Base-by-base conservation (phyloP, 768 basidiomycete genomes). In the Leccinellum albellum region DNA sequence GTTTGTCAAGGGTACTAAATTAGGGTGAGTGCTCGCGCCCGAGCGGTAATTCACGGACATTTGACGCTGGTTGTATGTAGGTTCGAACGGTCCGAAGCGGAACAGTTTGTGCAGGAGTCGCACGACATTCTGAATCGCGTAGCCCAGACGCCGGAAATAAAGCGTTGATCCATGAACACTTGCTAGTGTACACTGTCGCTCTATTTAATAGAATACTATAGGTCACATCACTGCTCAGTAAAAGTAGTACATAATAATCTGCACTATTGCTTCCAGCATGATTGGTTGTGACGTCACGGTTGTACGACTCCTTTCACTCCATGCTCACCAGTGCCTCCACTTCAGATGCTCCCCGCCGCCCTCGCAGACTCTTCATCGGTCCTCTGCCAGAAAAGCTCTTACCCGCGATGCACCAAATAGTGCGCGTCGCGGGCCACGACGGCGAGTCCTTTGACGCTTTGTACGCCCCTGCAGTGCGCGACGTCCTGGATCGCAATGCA, bases 281-380 rank as follows among this genome's bases (percentile, higher is more conserved):
- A 50, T 32, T 32, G 57, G 57, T 50, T 47, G 51, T 71, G 70
- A 71, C 66, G 71, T 71, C 67, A 70, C 58, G 40, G n/a, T 10
- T n/a, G n/a, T n/a, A 4, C n/a, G 10, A 20, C 40, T 40, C 37
- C 37, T 42, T 40, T 42, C 40, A 3, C 40, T 42, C 12, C 40
- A 42, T 42, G 40, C 12, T 17, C n/a, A 40, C 37, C 37, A n/a
- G 7, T 37, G 35, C 4, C 9, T 32, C 31, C 13, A 24, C 45
- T 46, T 1, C 45, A 46, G 15, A 46, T 23, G 23, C 15, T 20
- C 23, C 21, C 23, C 57, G 76, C 54, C 80, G n/a, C n/a, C n/a
- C n/a, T n/a, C n/a, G n/a, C n/a, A n/a, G 91, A 29, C 69, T 86
- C 52, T 91, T 91, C 71, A 76, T 93, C 45, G 91, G 91, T 0